These are phyloP conservation scores for Claviceps capensis DNA, from an alignment of 2,329 filamentous ascomycete genomes.

Conservation along the genomic window DNA sequence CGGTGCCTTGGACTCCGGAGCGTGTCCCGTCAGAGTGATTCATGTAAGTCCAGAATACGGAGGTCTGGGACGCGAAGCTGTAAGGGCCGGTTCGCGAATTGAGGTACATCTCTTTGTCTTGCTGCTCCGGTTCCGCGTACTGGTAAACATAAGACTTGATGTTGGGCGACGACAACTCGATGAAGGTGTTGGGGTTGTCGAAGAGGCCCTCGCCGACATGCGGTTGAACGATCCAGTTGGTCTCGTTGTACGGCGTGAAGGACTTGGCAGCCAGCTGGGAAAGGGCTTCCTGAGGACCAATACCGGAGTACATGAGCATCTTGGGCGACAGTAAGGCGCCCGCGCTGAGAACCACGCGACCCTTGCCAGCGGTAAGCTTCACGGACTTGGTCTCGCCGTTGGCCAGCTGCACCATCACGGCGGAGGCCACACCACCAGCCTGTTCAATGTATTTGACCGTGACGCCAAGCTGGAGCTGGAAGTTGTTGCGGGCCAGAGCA, in stretches of 20 bases:
- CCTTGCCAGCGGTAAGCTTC: constrained; percentile 8
- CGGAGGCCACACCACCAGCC: constrained; percentile 23
- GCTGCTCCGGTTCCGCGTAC: constrained; percentile 27
- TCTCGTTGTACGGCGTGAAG: constrained; percentile 13
- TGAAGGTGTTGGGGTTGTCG: constrained; percentile 42
- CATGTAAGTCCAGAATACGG: constrained; percentile 37
- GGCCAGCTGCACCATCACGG: constrained; percentile 24
- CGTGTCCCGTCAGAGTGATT: constrained; percentile 25
- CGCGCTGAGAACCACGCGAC: constrained; percentile 25
- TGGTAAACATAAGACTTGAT: constrained; percentile 33
- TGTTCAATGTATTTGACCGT: constrained; percentile 31
- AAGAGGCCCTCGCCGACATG: constrained; percentile 36
- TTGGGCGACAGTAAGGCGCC: constrained; percentile 26
- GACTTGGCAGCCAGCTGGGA: constrained; percentile 11
- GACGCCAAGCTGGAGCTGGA: constrained; percentile 29
- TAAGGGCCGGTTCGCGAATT: constrained; percentile 35
- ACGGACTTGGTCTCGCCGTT: constrained; percentile 19
- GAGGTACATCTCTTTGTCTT: constrained; percentile 33
- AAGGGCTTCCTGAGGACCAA: constrained; percentile 24
- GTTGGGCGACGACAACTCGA: constrained; percentile 28
- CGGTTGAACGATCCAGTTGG: constrained; percentile 34
- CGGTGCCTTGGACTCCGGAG: constrained; percentile 37
- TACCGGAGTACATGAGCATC: constrained; percentile 30
- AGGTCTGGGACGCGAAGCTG: constrained; percentile 37
- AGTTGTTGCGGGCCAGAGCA: constrained; percentile 26